Percentiles rank a stretch among this genome's conserved stretches.
These are phyloP conservation scores for Ophiorrhiza pumila DNA, from an alignment of 257 asterid species.

Conservation along the genomic window DNA sequence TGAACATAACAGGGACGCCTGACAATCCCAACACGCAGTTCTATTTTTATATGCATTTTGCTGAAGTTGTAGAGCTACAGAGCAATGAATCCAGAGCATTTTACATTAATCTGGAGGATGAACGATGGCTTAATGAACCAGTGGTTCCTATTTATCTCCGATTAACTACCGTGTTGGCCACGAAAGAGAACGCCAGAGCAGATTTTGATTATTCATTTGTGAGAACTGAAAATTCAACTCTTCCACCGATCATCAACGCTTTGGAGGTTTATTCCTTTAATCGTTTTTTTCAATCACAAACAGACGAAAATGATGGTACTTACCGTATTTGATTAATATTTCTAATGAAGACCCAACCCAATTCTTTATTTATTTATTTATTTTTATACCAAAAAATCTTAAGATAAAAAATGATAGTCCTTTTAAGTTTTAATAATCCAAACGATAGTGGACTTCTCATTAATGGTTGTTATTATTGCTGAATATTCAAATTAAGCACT, in stretches of 20 bases:
- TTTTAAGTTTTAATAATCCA: too few relatives aligned
- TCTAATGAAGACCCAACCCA: too few relatives aligned
- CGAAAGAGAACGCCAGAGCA: neutral
- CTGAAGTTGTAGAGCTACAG: constrained; percentile 19
- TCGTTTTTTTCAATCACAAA: constrained; percentile 20
- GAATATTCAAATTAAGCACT: too few relatives aligned
- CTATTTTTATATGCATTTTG: constrained; percentile 30
- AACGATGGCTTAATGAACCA: neutral
- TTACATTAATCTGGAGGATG: constrained; percentile 5
- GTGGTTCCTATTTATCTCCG: neutral
- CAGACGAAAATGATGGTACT: constrained; percentile 40
- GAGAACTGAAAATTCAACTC: constrained; percentile 9
- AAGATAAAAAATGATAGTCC: too few relatives aligned
- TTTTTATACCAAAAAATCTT: too few relatives aligned
- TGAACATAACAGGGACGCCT: neutral
- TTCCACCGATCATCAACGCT: constrained; percentile 36
- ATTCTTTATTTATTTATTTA: too few relatives aligned
- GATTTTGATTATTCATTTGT: neutral
- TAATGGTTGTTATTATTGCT: too few relatives aligned
- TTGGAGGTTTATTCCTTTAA: constrained; percentile 26
- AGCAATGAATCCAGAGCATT: constrained; percentile 25
- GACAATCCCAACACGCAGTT: neutral
- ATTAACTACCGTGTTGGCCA: neutral
- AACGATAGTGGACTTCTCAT: too few relatives aligned
- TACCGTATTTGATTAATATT: neutral